Conservation (phyloP, 345 rosid genomes). For the Citrus maxima region DNA sequence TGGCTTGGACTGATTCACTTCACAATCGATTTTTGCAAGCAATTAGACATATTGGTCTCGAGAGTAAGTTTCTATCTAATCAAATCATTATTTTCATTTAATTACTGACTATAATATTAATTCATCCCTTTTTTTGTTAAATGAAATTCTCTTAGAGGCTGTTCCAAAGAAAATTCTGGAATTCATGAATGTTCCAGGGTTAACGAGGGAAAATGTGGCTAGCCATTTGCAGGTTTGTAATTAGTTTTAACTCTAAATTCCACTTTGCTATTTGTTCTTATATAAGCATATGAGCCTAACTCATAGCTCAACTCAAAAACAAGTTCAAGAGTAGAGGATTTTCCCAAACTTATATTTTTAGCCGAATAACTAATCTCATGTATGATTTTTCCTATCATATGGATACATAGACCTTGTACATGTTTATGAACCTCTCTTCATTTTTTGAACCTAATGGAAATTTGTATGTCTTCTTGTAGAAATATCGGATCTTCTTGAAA, state of each 20-base stretch:
- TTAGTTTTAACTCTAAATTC: background rate
- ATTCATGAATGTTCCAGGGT: slow-evolving; percentile 57
- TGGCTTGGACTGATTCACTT: slow-evolving; percentile 59
- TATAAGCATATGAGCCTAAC: too few relatives aligned
- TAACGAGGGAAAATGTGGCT: slow-evolving; percentile 77
- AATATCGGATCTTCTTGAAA: slow-evolving; percentile 62
- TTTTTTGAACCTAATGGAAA: background rate
- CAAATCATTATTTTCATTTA: too few relatives aligned
- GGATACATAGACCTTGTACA: too few relatives aligned
- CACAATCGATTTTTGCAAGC: slow-evolving; percentile 65
- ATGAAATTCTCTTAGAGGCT: slow-evolving; percentile 45
- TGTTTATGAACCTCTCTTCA: background rate
- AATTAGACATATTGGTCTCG: slow-evolving; percentile 48
- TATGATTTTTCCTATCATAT: too few relatives aligned
- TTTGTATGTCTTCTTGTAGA: slow-evolving; percentile 33
- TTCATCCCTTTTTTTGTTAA: background rate
- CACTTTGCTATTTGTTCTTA: too few relatives aligned
- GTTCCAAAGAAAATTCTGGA: slow-evolving; percentile 74
- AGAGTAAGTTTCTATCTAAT: slow-evolving; percentile 42
- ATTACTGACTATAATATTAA: background rate
- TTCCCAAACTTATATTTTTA: too few relatives aligned
- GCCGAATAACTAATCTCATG: too few relatives aligned
- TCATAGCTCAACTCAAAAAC: too few relatives aligned
- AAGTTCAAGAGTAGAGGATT: too few relatives aligned
- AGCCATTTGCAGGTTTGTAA: slow-evolving; percentile 70